Evolutionary conservation across 306 rosid genomes (phyloP).

Genomic region (Prunus mira): DNA sequence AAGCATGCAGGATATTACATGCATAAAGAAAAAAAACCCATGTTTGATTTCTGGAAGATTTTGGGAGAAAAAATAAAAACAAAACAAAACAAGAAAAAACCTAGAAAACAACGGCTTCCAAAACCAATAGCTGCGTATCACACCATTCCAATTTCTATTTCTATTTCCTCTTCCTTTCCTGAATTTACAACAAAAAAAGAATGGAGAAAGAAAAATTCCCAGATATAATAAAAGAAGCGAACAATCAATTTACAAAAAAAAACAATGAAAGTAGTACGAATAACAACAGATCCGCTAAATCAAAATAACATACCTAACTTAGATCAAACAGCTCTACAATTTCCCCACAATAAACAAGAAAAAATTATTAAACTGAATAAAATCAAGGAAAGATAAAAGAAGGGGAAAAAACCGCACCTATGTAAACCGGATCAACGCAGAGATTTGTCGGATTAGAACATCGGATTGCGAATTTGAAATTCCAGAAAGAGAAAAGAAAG

Average conservation of each 20-base stretch:
- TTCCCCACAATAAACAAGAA: background rate
- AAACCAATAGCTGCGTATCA: background rate
- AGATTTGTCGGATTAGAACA: conserved; percentile 15
- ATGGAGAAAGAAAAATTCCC: background rate
- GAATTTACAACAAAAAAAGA: background rate
- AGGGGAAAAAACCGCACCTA: conserved; percentile 25
- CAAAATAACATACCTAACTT: background rate
- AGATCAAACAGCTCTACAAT: conserved; percentile 11
- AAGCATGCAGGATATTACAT: background rate
- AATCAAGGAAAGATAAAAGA: background rate
- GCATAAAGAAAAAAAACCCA: background rate
- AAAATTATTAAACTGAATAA: background rate
- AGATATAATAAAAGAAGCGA: background rate
- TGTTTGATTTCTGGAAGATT: background rate
- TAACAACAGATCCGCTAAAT: conserved; percentile 35
- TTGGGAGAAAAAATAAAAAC: background rate
- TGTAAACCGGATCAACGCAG: conserved; percentile 26
- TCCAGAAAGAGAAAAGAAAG: conserved; percentile 6
- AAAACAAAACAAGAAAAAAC: background rate
- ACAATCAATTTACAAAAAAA: background rate
- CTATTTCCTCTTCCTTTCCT: background rate
- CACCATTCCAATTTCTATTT: background rate
- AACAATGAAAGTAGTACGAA: background rate
- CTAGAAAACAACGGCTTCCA: background rate
- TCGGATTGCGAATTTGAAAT: conserved; percentile 21